Evolutionary conservation across 345 rosid species (phyloP).

Genomic region (Passiflora organensis): DNA sequence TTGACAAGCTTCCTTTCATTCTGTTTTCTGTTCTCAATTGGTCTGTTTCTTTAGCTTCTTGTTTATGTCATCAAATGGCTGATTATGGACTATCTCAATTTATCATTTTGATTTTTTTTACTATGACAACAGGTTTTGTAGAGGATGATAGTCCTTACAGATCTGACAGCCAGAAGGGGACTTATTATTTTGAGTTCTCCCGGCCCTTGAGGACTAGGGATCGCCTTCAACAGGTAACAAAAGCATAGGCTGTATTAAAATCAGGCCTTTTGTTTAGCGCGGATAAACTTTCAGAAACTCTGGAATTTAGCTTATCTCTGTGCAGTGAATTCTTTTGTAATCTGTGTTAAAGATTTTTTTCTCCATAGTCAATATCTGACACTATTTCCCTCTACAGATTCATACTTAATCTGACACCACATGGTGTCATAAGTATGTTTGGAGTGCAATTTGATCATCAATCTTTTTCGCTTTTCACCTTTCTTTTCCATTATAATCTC

Average conservation of each 20-base stretch:
- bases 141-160: constrained; percentile 88
- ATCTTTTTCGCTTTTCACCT: too few relatives aligned
- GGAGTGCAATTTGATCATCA: not conserved
- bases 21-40: not conserved
- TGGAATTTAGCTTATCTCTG: not conserved
- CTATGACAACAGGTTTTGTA: constrained; percentile 51
- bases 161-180: constrained; percentile 60
- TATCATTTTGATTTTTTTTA: not conserved
- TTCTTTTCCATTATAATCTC: too few relatives aligned
- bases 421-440: too few relatives aligned
- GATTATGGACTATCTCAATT: not conserved
- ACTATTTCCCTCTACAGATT: not conserved
- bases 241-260: constrained; percentile 5
- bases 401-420: too few relatives aligned
- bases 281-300: not conserved
- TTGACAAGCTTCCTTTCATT: constrained; percentile 6
- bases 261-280: constrained; percentile 5
- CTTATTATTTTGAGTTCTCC: constrained; percentile 78
- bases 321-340: too few relatives aligned
- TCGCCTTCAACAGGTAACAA: constrained; percentile 80
- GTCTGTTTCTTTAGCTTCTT: not conserved
- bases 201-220: constrained; percentile 93
- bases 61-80: not conserved
- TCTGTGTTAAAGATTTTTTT: not conserved
- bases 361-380: not conserved